Percentiles rank a stretch among this genome's conserved stretches.
Conservation (phyloP, 2,329 filamentous ascomycete genomes). For the Xylariaceae sp. region DNA sequence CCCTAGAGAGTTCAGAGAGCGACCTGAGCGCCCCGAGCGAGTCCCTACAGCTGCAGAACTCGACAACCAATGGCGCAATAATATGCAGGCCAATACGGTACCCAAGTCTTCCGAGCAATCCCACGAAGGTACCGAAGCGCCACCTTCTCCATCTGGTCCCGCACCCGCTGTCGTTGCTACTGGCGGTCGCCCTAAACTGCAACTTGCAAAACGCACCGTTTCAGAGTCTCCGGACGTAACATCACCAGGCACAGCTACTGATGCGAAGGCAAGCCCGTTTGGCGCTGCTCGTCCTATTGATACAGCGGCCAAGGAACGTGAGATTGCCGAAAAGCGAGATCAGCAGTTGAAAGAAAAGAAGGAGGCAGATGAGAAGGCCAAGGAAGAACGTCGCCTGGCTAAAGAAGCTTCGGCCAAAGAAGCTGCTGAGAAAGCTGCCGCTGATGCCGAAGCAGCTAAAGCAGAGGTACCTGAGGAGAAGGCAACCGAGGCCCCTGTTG, state of each 20-base stretch:
- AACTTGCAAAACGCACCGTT: slow-evolving; percentile 87
- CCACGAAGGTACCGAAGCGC: slow-evolving; percentile 70
- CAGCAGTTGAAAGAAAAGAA: slow-evolving; percentile 74
- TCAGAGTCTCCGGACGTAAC: slow-evolving; percentile 60
- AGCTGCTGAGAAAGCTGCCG: slow-evolving; percentile 36
- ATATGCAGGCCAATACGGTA: slow-evolving; percentile 78
- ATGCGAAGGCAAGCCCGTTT: slow-evolving; percentile 87
- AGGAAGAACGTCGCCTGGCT: slow-evolving; percentile 65
- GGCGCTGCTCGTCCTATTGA: slow-evolving; percentile 92
- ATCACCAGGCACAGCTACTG: slow-evolving; percentile 50
- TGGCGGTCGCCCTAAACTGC: slow-evolving; percentile 71
- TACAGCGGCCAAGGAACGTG: slow-evolving; percentile 80
- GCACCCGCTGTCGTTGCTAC: slow-evolving; percentile 50
- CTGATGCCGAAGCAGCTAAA: slow-evolving; percentile 31
- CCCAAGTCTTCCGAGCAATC: slow-evolving; percentile 61
- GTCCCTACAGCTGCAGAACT: slow-evolving; percentile 82
- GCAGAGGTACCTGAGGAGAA: slow-evolving; percentile 35
- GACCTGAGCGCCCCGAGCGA: slow-evolving; percentile 64
- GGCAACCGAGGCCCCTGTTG: slow-evolving; percentile 31
- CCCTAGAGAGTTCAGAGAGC: slow-evolving; percentile 71
- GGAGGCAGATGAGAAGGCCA: slow-evolving; percentile 80
- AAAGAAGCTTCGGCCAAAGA: slow-evolving; percentile 62
- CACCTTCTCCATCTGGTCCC: slow-evolving; percentile 62
- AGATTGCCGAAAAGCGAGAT: slow-evolving; percentile 84
- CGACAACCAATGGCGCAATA: slow-evolving; percentile 88